Evolutionary conservation across 345 rosid species (phyloP).

Genomic region (Aurinia saxatilis): DNA sequence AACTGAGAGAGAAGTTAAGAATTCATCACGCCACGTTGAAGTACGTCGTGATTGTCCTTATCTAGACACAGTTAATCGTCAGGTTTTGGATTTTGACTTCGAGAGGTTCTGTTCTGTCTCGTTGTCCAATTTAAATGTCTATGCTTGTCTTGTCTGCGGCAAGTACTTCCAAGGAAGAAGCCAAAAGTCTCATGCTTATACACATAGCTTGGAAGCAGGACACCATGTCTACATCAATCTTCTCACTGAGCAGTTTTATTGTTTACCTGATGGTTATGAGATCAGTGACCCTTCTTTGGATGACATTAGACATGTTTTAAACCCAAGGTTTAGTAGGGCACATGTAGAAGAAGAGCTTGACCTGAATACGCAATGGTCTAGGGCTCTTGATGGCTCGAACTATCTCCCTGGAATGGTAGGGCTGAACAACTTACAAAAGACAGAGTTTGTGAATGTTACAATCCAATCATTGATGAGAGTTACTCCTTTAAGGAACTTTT

Average conservation of each 20-base stretch:
- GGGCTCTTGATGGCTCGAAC: conserved; percentile 98
- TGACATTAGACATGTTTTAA: conserved; percentile 87
- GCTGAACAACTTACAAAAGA: conserved; percentile 85
- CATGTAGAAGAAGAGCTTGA: conserved; percentile 89
- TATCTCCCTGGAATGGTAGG: conserved; percentile 99
- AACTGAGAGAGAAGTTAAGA: too few relatives aligned
- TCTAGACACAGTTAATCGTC: conserved; percentile 94
- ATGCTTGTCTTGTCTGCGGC: conserved; percentile 94
- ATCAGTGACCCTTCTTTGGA: conserved; percentile 89
- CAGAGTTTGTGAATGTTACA: conserved; percentile 95
- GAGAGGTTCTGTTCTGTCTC: conserved; percentile 96
- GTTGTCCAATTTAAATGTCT: conserved; percentile 74
- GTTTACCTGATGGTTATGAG: conserved; percentile 99
- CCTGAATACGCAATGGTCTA: conserved; percentile 86
- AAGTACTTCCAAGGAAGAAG: conserved; percentile 97
- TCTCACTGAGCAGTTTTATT: conserved; percentile 78
- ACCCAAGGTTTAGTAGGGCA: conserved; percentile 80
- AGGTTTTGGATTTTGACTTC: conserved; percentile 97
- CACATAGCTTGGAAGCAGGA: conserved; percentile 96
- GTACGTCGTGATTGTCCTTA: conserved; percentile 93
- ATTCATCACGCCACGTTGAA: conserved; percentile 56
- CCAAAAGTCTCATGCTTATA: conserved; percentile 89
- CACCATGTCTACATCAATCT: conserved; percentile 96
- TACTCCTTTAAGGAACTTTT: conserved; percentile 81
- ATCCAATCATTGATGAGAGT: conserved; percentile 97